phyloP scores from a whole-genome alignment of 1,284 basidiomycete species.

The Vanrija humicola region DNA sequence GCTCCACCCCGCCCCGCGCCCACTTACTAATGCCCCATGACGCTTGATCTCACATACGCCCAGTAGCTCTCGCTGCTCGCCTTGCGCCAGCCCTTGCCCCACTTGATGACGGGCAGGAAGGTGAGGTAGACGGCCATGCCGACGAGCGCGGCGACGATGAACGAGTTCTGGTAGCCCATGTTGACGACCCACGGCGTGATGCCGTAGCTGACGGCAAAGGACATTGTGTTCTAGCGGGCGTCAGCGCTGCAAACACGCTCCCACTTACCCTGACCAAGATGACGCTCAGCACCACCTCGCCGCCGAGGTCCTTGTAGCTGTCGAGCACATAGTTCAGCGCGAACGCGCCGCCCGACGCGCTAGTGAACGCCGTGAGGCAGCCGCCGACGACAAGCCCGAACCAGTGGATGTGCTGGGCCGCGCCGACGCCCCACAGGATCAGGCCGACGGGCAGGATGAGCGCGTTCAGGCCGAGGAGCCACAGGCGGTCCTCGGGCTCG shows the following conservation, averaged over 20 bases:
- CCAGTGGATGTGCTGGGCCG: conserved; percentile 21
- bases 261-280: conserved; percentile 20
- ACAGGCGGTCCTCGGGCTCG: conserved; percentile 33
- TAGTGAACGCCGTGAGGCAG: conserved; percentile 18
- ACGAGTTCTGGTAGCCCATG: conserved; percentile 21
- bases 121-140: conserved; percentile 16
- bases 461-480: conserved; percentile 17
- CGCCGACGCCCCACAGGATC: conserved; percentile 32
- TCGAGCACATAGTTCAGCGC: conserved; percentile 30
- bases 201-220: conserved; percentile 19
- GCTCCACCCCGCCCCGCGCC: no score
- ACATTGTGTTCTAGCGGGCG: conserved; percentile 6
- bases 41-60: conserved; percentile 16
- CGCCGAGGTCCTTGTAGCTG: conserved; percentile 26
- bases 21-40: not conserved
- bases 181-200: conserved; percentile 22
- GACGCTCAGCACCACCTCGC: conserved; percentile 24
- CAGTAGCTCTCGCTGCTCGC: conserved; percentile 11
- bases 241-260: not conserved
- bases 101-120: conserved; percentile 17
- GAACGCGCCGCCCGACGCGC: conserved; percentile 20
- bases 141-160: conserved; percentile 20
- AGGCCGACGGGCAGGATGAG: conserved; percentile 24
- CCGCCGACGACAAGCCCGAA: conserved; percentile 24
- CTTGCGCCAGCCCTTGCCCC: conserved; percentile 18